Evolutionary conservation across 2,329 filamentous ascomycete species (phyloP).

Genomic region (Alternaria arbusti): DNA sequence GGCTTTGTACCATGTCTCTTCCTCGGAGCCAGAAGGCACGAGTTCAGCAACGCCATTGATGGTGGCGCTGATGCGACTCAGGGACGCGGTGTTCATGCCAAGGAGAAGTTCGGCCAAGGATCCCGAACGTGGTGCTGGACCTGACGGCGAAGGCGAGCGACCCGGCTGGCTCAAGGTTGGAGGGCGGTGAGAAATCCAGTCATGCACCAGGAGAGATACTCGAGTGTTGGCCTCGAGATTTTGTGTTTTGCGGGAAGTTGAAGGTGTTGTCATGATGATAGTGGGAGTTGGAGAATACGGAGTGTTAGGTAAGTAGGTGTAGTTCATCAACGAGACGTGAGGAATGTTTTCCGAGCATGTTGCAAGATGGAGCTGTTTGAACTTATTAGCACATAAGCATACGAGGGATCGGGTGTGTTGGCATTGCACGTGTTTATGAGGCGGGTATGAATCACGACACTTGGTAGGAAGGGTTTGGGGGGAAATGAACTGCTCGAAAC

Average conservation of each 20-base stretch:
- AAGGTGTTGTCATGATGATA: slow-evolving; percentile 91
- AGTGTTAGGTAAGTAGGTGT: slow-evolving; percentile 84
- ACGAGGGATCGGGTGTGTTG: not conserved
- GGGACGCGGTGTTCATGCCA: slow-evolving; percentile 86
- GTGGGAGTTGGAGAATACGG: slow-evolving; percentile 70
- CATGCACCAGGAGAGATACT: slow-evolving; percentile 94
- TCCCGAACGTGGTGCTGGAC: slow-evolving; percentile 60
- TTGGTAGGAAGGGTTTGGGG: not conserved
- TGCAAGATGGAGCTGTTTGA: slow-evolving; percentile 83
- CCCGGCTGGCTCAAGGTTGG: slow-evolving; percentile 67
- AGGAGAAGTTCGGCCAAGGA: slow-evolving; percentile 83
- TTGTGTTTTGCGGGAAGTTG: slow-evolving; percentile 76
- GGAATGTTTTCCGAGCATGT: slow-evolving; percentile 84
- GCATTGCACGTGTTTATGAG: not conserved
- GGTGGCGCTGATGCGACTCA: slow-evolving; percentile 88
- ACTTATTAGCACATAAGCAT: slow-evolving; percentile 3
- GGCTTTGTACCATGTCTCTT: slow-evolving; percentile 83
- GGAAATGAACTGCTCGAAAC: not conserved
- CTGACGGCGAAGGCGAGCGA: slow-evolving; percentile 67
- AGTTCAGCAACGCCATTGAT: slow-evolving; percentile 88
- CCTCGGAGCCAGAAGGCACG: slow-evolving; percentile 73
- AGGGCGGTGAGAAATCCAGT: slow-evolving; percentile 94
- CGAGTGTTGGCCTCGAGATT: slow-evolving; percentile 85
- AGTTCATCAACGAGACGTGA: slow-evolving; percentile 98
- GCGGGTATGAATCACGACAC: not conserved